Conservation (phyloP, 2,329 filamentous ascomycete genomes). For the Aureobasidium sp. region DNA sequence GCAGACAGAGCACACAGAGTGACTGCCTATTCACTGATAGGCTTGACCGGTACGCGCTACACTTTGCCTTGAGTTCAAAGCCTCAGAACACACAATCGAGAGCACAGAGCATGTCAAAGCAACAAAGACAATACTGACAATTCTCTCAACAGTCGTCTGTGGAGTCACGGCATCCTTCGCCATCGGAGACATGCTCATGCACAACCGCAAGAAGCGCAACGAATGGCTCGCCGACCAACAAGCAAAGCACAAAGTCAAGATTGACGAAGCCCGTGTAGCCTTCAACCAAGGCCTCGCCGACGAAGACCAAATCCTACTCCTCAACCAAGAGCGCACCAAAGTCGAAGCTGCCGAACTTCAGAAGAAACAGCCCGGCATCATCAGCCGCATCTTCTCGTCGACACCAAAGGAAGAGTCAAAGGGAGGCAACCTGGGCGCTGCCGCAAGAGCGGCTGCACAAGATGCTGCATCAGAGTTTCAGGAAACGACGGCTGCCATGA, state of each 20-base stretch:
- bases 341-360: constrained; percentile 43
- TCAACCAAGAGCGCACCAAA: constrained; percentile 53
- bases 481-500: constrained; percentile 13
- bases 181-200: constrained; percentile 55
- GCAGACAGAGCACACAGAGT: constrained; percentile 54
- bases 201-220: constrained; percentile 55
- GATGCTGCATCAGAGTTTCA: constrained; percentile 15
- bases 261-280: constrained; percentile 37
- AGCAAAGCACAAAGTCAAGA: constrained; percentile 33
- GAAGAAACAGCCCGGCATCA: constrained; percentile 28
- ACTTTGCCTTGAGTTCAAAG: neutral
- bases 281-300: constrained; percentile 35
- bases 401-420: constrained; percentile 29
- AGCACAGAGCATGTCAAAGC: neutral
- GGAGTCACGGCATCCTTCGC: constrained; percentile 55
- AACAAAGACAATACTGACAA: neutral
- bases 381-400: constrained; percentile 27
- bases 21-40: constrained; percentile 52
- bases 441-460: constrained; percentile 15
- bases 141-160: constrained; percentile 40
- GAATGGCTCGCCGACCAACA: constrained; percentile 51
- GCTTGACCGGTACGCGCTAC: constrained; percentile 44
- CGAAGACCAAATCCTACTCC: constrained; percentile 43
- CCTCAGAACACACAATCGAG: neutral
- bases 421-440: constrained; percentile 27